Evolutionary conservation across 768 basidiomycete genomes (phyloP).

Genomic region (Lactarius quietus): DNA sequence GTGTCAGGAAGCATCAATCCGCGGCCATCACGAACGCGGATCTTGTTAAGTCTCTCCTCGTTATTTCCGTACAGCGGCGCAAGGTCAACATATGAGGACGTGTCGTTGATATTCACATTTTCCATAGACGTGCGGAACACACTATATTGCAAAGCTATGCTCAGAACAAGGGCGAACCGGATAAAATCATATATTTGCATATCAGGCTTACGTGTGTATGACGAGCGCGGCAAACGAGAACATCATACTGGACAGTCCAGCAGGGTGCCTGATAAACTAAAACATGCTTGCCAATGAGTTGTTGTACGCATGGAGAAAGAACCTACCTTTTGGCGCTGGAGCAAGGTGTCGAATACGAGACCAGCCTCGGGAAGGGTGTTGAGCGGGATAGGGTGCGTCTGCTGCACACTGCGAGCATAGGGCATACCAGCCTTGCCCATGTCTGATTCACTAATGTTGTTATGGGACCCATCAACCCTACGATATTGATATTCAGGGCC

Average conservation of each 20-base stretch:
- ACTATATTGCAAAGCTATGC: slow-evolving; percentile 35
- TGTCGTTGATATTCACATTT: slow-evolving; percentile 70
- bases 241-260: slow-evolving; percentile 74
- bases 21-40: slow-evolving; percentile 56
- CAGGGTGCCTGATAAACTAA: slow-evolving; percentile 73
- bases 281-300: neutral
- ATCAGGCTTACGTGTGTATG: slow-evolving; percentile 57
- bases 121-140: slow-evolving; percentile 80
- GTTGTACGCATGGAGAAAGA: neutral
- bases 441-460: slow-evolving; percentile 66
- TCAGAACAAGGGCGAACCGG: neutral
- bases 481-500: slow-evolving; percentile 64
- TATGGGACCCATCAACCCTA: slow-evolving; percentile 70
- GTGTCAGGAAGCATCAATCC: slow-evolving; percentile 66
- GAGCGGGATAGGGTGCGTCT: slow-evolving; percentile 56
- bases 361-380: slow-evolving; percentile 77
- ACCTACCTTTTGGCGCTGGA: slow-evolving; percentile 64
- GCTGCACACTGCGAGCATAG: slow-evolving; percentile 82
- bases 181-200: neutral
- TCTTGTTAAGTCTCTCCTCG: slow-evolving; percentile 53
- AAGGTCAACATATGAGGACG: slow-evolving; percentile 84
- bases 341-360: slow-evolving; percentile 73
- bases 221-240: slow-evolving; percentile 81
- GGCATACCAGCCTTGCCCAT: slow-evolving; percentile 77
- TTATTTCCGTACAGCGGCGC: slow-evolving; percentile 79